These are phyloP conservation scores for Myriosclerotinia curreyana DNA, from an alignment of 2,329 filamentous ascomycete species.

Conservation along the genomic window DNA sequence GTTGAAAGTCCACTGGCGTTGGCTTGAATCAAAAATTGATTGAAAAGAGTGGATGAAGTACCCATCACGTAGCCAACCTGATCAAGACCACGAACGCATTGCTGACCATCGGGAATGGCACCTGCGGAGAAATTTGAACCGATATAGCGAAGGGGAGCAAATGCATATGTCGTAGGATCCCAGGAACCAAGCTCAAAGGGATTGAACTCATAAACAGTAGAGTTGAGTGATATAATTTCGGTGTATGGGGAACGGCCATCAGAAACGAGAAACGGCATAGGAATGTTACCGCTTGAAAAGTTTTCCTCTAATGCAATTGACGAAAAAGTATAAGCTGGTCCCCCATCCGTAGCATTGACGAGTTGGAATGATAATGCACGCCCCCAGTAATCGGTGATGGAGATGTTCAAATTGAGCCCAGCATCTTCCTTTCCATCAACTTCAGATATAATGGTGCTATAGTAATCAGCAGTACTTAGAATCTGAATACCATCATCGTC, in stretches of 20 bases:
- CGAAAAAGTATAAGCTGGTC: slow-evolving; percentile 75
- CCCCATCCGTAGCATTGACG: slow-evolving; percentile 71
- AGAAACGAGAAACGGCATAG: slow-evolving; percentile 71
- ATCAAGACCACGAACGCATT: slow-evolving; percentile 77
- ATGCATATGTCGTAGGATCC: slow-evolving; percentile 69
- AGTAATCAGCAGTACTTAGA: slow-evolving; percentile 60
- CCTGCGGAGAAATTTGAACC: slow-evolving; percentile 71
- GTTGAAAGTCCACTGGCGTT: slow-evolving; percentile 49
- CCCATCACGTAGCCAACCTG: slow-evolving; percentile 82
- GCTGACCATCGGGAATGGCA: slow-evolving; percentile 50
- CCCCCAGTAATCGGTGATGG: slow-evolving; percentile 87
- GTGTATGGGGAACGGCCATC: slow-evolving; percentile 65
- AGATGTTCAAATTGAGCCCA: slow-evolving; percentile 63
- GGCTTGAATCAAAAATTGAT: slow-evolving; percentile 67
- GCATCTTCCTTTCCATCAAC: slow-evolving; percentile 61
- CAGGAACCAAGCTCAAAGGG: slow-evolving; percentile 77
- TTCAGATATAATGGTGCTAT: slow-evolving; percentile 53
- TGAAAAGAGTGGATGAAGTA: slow-evolving; percentile 82
- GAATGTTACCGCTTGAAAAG: slow-evolving; percentile 62
- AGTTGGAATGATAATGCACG: slow-evolving; percentile 84
- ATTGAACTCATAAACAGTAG: slow-evolving; percentile 74
- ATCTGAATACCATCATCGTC: slow-evolving; percentile 49
- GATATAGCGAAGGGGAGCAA: slow-evolving; percentile 66
- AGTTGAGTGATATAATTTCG: slow-evolving; percentile 61
- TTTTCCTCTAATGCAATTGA: slow-evolving; percentile 63